These are phyloP conservation scores for Colletotrichum tabaci DNA, from an alignment of 2,329 filamentous ascomycete genomes.

Conservation along the genomic window DNA sequence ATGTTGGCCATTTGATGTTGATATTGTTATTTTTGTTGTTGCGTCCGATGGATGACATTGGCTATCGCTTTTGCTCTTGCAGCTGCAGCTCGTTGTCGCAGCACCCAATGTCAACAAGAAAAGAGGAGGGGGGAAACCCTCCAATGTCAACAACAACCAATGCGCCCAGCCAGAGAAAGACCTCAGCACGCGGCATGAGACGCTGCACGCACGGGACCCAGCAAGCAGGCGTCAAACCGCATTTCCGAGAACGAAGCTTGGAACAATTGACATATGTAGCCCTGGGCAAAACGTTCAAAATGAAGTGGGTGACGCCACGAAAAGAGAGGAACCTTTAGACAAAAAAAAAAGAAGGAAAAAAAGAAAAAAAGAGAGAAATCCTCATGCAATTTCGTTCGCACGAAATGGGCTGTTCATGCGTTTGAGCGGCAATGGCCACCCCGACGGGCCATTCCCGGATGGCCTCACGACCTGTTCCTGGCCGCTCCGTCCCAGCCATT, in stretches of 20 bases:
- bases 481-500: constrained; percentile 21
- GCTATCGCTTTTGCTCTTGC: not conserved
- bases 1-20: constrained; percentile 2
- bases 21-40: not conserved
- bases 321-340: not conserved
- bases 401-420: constrained; percentile 34
- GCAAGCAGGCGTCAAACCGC: constrained; percentile 30
- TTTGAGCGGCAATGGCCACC: constrained; percentile 27
- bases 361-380: not conserved
- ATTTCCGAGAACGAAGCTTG: constrained; percentile 7
- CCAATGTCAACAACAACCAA: constrained; percentile 41
- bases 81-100: constrained; percentile 34
- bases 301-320: not conserved
- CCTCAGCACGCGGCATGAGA: constrained; percentile 37
- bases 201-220: constrained; percentile 32
- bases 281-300: not conserved
- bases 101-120: constrained; percentile 31
- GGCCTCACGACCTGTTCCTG: constrained; percentile 35
- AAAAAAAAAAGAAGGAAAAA: not conserved
- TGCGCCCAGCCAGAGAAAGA: constrained; percentile 5
- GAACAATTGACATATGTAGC: not conserved
- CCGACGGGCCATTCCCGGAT: constrained; percentile 19
- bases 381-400: constrained; percentile 12
- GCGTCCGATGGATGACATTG: constrained; percentile 16
- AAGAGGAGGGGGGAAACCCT: not conserved